Evolutionary conservation across 2,329 filamentous ascomycete species (phyloP).

Genomic region (Colletotrichum sansevieriae): DNA sequence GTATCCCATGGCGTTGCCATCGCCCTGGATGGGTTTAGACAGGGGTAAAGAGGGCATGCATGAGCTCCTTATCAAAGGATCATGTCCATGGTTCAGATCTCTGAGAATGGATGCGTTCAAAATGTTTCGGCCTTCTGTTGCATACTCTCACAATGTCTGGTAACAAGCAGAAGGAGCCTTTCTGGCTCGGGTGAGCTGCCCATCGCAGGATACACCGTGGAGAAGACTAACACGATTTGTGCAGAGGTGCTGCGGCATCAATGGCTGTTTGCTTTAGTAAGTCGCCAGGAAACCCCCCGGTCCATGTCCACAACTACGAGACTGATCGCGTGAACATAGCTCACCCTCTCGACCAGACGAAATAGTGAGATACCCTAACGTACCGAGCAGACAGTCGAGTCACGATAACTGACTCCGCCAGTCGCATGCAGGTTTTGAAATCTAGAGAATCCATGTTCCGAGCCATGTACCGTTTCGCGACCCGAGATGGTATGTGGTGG

Average conservation of each 20-base stretch:
- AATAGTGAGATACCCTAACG: constrained; percentile 52
- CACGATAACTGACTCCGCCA: constrained; percentile 37
- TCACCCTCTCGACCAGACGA: constrained; percentile 60
- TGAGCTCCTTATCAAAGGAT: constrained; percentile 30
- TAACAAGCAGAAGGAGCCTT: constrained; percentile 54
- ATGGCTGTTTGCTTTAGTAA: constrained; percentile 61
- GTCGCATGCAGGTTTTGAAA: constrained; percentile 60
- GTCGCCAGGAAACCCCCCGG: constrained; percentile 30
- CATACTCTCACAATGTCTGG: constrained; percentile 17
- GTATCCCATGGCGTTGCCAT: constrained; percentile 4
- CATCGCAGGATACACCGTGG: fast-evolving
- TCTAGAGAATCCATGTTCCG: constrained; percentile 56
- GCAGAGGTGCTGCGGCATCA: constrained; percentile 58
- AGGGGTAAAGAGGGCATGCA: background rate
- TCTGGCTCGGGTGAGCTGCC: constrained; percentile 57
- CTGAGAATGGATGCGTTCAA: background rate
- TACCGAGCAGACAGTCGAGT: too few relatives aligned
- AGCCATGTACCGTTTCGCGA: constrained; percentile 54
- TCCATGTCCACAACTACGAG: background rate
- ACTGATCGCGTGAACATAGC: constrained; percentile 45
- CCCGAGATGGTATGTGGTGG: constrained; percentile 52
- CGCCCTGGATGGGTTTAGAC: background rate
- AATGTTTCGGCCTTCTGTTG: background rate
- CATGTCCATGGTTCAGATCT: constrained; percentile 12
- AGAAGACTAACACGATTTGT: constrained; percentile 9